Evolutionary conservation across 805 yeast species (phyloP), one percentile per base, ranked within the genome.

Genomic region (Maudiozyma pseudohumilis): DNA sequence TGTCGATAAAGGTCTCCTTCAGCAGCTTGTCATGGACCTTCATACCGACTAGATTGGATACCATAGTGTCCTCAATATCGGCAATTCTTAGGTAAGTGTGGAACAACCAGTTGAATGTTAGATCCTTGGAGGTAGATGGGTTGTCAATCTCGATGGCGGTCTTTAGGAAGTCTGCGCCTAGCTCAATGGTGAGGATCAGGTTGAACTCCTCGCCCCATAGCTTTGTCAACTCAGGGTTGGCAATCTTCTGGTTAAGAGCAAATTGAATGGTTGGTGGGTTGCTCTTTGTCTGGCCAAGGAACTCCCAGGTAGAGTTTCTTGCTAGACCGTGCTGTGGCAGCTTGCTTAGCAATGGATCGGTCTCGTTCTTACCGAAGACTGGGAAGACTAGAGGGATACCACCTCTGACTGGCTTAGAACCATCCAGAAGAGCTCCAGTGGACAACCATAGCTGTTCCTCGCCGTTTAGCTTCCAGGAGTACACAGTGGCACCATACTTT

Each of bases 251-350:
- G 13, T 92, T 80, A 40, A 92, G 70, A 0, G 87, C 98, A 60
- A 87, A 88, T 60, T 92, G 96, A 31, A 81, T 82, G 5, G 94
- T 76, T 37, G 88, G 82, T 21, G 84, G 82, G 32, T 65, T 60
- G 37, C 71, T 77, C 25, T 69, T 68, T 15, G 80, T 75, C 61
- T 86, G 89, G 27, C 98, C 98, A 43, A 92, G 68, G 50, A 88
- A 84, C 60, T 92, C 96, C 98, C 98, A 92, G 2, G 70, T 64
- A 11, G 89, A 78, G 59, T 75, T 80, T 60, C 98, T 72, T 15
- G 95, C 98, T 64, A 92, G 83, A 2, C 98, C 98, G 57, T 92
- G 98, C 64, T 92, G 97, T 15, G 96, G 96, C 46, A 92, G 71
- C 25, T 70, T 59, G 36, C 66, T 68, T 28, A 87, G 74, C 26